Evolutionary conservation across 805 yeast species (phyloP).

Genomic region (Sungouiozyma intestinalis): DNA sequence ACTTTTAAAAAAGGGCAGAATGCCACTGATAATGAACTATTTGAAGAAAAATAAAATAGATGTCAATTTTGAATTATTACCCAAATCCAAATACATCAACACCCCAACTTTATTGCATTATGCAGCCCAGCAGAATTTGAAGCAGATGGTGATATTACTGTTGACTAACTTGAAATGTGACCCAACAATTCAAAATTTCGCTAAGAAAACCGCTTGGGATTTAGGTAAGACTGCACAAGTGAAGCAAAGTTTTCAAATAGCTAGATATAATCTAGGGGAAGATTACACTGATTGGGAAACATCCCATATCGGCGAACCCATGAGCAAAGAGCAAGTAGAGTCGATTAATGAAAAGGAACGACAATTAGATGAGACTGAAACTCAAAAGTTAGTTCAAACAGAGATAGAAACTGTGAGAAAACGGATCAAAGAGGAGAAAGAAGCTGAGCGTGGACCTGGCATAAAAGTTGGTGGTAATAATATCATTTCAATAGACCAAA

Average conservation of each 20-base stretch:
- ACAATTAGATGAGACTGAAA: slow-evolving; percentile 32
- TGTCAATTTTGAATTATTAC: slow-evolving; percentile 45
- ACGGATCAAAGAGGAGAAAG: slow-evolving; percentile 11
- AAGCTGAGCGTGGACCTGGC: slow-evolving; percentile 30
- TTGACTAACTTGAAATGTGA: slow-evolving; percentile 58
- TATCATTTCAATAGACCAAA: slow-evolving; percentile 25
- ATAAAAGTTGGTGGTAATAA: slow-evolving; percentile 20
- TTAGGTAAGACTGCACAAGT: slow-evolving; percentile 39
- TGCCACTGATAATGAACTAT: slow-evolving; percentile 60
- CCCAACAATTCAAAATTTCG: slow-evolving; percentile 45
- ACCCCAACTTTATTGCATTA: slow-evolving; percentile 70
- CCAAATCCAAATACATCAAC: slow-evolving; percentile 41
- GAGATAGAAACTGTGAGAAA: slow-evolving; percentile 24
- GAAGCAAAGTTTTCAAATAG: slow-evolving; percentile 52
- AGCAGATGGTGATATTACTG: slow-evolving; percentile 54
- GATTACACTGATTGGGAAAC: slow-evolving; percentile 54
- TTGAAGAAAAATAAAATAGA: slow-evolving; percentile 47
- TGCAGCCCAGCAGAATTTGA: slow-evolving; percentile 58
- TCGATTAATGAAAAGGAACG: slow-evolving; percentile 31
- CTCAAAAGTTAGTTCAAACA: slow-evolving; percentile 22
- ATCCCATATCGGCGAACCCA: slow-evolving; percentile 54
- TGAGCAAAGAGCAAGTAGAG: slow-evolving; percentile 47
- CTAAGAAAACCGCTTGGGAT: slow-evolving; percentile 63
- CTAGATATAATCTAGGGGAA: slow-evolving; percentile 63
- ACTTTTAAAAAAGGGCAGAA: slow-evolving; percentile 60